These are phyloP conservation scores for Talaromyces sp. DNA, from an alignment of 2,329 filamentous ascomycete species.

Conservation along the genomic window DNA sequence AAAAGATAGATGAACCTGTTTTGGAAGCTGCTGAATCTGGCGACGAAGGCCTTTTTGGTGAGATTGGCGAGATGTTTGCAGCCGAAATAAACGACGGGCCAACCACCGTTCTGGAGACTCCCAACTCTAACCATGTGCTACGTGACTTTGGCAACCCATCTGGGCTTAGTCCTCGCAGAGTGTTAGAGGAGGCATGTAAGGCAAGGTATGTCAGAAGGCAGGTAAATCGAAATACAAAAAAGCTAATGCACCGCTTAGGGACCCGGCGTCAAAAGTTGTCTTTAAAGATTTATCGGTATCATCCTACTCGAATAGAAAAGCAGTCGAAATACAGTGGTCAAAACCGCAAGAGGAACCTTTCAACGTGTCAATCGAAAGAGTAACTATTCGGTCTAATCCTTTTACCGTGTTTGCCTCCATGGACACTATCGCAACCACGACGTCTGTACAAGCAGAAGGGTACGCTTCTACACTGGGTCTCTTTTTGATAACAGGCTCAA, in stretches of 20 bases:
- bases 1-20: conserved; percentile 18
- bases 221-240: neutral
- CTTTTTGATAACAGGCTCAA: conserved; percentile 73
- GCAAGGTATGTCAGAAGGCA: conserved; percentile 50
- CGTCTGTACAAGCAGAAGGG: conserved; percentile 74
- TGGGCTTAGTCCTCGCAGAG: conserved; percentile 67
- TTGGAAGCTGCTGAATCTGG: conserved; percentile 34
- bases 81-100: conserved; percentile 36
- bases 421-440: conserved; percentile 65
- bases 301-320: conserved; percentile 69
- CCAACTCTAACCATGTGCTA: conserved; percentile 46
- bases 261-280: conserved; percentile 60
- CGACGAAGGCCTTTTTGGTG: conserved; percentile 46
- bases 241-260: conserved; percentile 43
- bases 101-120: conserved; percentile 32
- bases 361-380: conserved; percentile 33
- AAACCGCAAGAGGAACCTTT: conserved; percentile 58
- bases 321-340: conserved; percentile 70
- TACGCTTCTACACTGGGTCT: conserved; percentile 77
- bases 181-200: conserved; percentile 82
- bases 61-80: conserved; percentile 54
- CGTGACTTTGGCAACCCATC: conserved; percentile 80
- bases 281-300: conserved; percentile 68
- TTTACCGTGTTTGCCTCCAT: conserved; percentile 62
- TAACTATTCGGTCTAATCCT: conserved; percentile 41